A percentile compares a stretch with the other conserved stretches of the same genome.
phyloP scores from a whole-genome alignment of 2,329 filamentous ascomycete species.

The Ceratocystis papillata region DNA sequence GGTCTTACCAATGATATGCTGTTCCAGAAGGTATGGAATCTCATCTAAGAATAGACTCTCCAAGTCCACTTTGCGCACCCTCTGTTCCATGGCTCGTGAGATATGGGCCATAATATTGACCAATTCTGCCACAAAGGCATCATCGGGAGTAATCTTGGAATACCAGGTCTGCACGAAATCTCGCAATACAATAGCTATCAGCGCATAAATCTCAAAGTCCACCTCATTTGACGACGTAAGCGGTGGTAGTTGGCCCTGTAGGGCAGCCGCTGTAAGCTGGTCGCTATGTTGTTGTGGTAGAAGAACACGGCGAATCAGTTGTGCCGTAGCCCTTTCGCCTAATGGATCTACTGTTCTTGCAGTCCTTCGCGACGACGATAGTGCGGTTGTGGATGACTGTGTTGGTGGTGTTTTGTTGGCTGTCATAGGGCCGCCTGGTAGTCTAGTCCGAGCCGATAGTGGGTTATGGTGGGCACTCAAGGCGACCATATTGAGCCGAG shows the following conservation, averaged over 20 bases:
- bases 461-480: constrained; percentile 8
- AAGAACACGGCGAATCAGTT: constrained; percentile 72
- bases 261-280: constrained; percentile 46
- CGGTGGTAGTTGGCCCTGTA: constrained; percentile 76
- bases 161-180: constrained; percentile 95
- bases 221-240: constrained; percentile 90
- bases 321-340: constrained; percentile 67
- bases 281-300: constrained; percentile 57
- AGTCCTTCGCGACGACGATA: constrained; percentile 30
- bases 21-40: constrained; percentile 68
- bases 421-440: neutral
- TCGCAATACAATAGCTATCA: constrained; percentile 78
- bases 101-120: constrained; percentile 87
- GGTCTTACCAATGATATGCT: constrained; percentile 62
- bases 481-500: constrained; percentile 9
- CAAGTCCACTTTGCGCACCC: constrained; percentile 70
- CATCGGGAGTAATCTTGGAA: constrained; percentile 79
- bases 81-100: constrained; percentile 75
- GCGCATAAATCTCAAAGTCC: constrained; percentile 76
- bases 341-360: constrained; percentile 41
- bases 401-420: constrained; percentile 10
- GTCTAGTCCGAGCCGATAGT: constrained; percentile 7
- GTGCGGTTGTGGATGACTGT: constrained; percentile 26
- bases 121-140: constrained; percentile 76
- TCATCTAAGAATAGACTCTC: constrained; percentile 79